phyloP scores from a whole-genome alignment of 305 asterid species.

The Fraxinus xanthoxyloides region DNA sequence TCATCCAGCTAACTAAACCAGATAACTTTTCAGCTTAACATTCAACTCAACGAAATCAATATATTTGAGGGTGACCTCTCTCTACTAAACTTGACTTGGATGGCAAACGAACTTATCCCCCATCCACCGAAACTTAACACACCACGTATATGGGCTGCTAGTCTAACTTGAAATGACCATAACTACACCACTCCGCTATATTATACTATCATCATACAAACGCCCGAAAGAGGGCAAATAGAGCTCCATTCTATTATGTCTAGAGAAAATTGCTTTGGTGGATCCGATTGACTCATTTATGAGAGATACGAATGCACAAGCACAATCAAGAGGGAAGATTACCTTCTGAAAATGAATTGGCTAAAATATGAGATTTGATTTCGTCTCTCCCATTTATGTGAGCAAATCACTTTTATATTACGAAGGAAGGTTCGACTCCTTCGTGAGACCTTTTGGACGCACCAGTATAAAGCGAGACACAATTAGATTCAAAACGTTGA shows the following conservation, averaged over 20 bases:
- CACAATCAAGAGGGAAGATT: neutral
- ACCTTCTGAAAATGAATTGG: neutral
- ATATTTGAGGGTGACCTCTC: neutral
- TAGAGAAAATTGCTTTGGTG: neutral
- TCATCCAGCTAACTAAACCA: neutral
- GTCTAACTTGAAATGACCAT: neutral
- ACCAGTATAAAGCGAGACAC: neutral
- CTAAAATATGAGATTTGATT: neutral
- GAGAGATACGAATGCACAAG: neutral
- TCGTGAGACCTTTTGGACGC: neutral
- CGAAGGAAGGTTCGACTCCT: neutral
- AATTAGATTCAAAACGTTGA: neutral
- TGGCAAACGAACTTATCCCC: neutral
- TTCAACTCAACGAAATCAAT: neutral
- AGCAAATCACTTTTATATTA: neutral
- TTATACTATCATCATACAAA: neutral
- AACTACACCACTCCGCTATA: neutral
- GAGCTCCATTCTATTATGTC: neutral
- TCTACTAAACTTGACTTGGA: neutral
- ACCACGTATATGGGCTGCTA: neutral
- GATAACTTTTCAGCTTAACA: neutral
- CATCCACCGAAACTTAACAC: neutral
- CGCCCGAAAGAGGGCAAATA: neutral
- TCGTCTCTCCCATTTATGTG: neutral
- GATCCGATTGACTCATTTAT: neutral